Evolutionary conservation across 2,329 filamentous ascomycete species (phyloP), one percentile per base, ranked within the genome.

Genomic region (Claviceps sorghi): DNA sequence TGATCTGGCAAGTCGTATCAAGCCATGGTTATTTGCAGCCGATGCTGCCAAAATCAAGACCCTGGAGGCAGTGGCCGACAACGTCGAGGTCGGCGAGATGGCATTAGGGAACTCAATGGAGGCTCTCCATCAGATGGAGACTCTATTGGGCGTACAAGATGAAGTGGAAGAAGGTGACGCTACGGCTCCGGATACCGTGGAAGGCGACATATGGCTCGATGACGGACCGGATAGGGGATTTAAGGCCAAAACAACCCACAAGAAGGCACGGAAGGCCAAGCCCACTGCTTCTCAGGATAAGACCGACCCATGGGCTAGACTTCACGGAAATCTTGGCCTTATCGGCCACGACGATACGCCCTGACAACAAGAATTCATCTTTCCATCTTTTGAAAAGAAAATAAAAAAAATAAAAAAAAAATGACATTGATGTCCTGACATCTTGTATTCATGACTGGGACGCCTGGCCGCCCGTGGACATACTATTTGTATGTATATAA

Each of bases 1-100:
- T 17, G 68, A 71, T 44, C 63, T 73, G 3, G 66, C 70, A 21
- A 64, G 61, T 34, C 69, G 71, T 44, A 69, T 79, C 48, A 72
- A 73, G 55, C 74, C 75, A 10, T 84, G 81, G 80, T 72, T 79
- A 9, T 73, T 72, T 58, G 79, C 81, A 1, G 75, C 79, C 1
- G 76, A 83, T 52, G 72, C 77, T 3, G 78, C 79, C 57, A 81
- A 80, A 58, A 76, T 80, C 51, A 66, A 72, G 2, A 80, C 74
- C 1, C 70, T 81, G 11, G 78, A 83, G 58, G 65, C 69, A 9
- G 76, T 83, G 11, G 74, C 76, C 9, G 79, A 82, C 59, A 77
- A 74, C 55, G 71, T 83, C 2, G 79, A 84, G 50, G 69, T 72
- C 50, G 80, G 80, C 0, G 75, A 80, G 57, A 59, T 75, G 13